Conservation (phyloP, 371 early-diverging fungal species). For the Rhizopus microsporus region DNA sequence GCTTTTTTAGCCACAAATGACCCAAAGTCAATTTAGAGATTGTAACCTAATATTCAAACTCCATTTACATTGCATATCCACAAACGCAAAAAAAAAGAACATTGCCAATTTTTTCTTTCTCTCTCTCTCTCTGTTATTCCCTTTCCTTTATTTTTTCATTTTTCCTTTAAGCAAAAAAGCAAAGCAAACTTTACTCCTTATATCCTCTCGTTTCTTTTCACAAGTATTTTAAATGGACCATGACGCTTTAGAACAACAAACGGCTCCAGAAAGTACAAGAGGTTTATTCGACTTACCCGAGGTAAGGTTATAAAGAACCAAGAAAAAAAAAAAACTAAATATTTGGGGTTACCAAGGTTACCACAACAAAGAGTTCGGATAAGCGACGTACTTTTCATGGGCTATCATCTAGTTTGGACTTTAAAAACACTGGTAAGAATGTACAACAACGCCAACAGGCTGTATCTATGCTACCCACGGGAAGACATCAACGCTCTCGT, state of each 20-base stretch:
- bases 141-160: constrained; percentile 9
- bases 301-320: constrained; percentile 10
- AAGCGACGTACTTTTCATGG: constrained; percentile 40
- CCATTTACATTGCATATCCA: constrained; percentile 8
- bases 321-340: neutral
- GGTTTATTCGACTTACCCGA: constrained; percentile 51
- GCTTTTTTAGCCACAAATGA: too few relatives aligned
- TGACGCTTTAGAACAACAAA: constrained; percentile 52
- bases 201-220: constrained; percentile 14
- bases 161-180: neutral
- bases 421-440: constrained; percentile 3
- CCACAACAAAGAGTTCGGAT: constrained; percentile 19
- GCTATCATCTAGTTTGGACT: constrained; percentile 5
- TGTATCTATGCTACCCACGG: constrained; percentile 24
- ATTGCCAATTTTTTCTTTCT: neutral
- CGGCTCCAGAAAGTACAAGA: constrained; percentile 55
- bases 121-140: constrained; percentile 9
- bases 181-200: constrained; percentile 6
- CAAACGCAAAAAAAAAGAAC: constrained; percentile 5
- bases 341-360: constrained; percentile 4
- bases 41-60: constrained; percentile 10
- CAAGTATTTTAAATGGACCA: constrained; percentile 36
- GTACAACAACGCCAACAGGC: constrained; percentile 19
- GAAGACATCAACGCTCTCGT: constrained; percentile 43
- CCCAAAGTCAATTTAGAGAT: neutral